phyloP scores from a whole-genome alignment of 148 eudicot genomes.

The Persicaria tinctoria region DNA sequence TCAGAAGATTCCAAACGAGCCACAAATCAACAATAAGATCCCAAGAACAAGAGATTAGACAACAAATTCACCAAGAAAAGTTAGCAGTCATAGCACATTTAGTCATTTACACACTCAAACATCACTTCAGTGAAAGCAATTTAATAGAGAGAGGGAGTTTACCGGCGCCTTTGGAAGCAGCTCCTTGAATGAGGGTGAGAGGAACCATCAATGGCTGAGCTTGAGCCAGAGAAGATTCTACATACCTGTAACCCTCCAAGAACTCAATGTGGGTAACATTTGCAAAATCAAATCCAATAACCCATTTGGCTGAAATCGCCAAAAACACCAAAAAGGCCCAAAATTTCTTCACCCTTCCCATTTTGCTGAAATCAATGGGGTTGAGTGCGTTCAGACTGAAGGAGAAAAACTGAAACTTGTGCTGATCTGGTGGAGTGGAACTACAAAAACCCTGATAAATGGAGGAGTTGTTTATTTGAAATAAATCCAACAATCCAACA shows the following conservation, averaged over 20 bases:
- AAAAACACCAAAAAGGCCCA: slow-evolving; percentile 34
- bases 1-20: slow-evolving; percentile 2
- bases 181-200: slow-evolving; percentile 64
- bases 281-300: slow-evolving; percentile 33
- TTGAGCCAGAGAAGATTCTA: slow-evolving; percentile 24
- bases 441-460: neutral
- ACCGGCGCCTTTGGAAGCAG: slow-evolving; percentile 94
- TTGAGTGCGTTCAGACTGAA: neutral
- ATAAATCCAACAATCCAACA: slow-evolving; percentile 3
- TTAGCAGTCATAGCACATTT: neutral
- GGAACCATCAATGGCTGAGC: slow-evolving; percentile 51
- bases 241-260: slow-evolving; percentile 47
- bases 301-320: slow-evolving; percentile 15
- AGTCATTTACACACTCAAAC: neutral
- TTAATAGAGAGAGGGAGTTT: slow-evolving; percentile 18
- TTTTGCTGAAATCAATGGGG: neutral
- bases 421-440: neutral
- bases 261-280: slow-evolving; percentile 37
- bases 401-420: neutral
- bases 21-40: slow-evolving; percentile 8
- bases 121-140: slow-evolving; percentile 1
- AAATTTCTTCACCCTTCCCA: slow-evolving; percentile 17
- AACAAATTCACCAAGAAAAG: slow-evolving; percentile 1
- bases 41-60: neutral
- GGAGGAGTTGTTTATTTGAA: neutral